A percentile compares a stretch with the other conserved stretches of the same genome.
These are phyloP conservation scores for Actinomucor elegans DNA, from an alignment of 371 early-diverging fungal species.

Conservation along the genomic window DNA sequence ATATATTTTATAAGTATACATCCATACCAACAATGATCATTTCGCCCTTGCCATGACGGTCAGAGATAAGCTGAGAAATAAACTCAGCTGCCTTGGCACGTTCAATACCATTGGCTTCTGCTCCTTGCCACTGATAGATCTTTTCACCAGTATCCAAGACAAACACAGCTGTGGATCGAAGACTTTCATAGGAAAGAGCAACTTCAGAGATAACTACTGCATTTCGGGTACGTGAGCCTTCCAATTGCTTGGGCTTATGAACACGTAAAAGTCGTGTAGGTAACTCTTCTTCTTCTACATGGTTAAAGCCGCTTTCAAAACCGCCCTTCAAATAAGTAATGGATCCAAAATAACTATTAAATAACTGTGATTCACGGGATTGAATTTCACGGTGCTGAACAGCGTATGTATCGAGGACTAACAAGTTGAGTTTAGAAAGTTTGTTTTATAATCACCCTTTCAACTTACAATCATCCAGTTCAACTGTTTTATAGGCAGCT, in stretches of 20 bases:
- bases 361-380: constrained; percentile 62
- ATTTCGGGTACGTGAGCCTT: constrained; percentile 40
- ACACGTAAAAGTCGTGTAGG: constrained; percentile 71
- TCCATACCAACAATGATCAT: constrained; percentile 69
- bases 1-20: not conserved
- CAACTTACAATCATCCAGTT: constrained; percentile 77
- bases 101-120: constrained; percentile 63
- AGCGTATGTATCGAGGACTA: constrained; percentile 67
- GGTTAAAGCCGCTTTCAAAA: constrained; percentile 78
- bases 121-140: constrained; percentile 80
- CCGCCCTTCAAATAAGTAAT: constrained; percentile 70
- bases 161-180: constrained; percentile 80
- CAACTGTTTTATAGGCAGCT: constrained; percentile 90
- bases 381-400: constrained; percentile 83
- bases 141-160: constrained; percentile 71
- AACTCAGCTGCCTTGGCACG: constrained; percentile 75
- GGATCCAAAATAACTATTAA: constrained; percentile 66
- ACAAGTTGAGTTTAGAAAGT: not conserved
- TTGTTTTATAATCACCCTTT: not conserved
- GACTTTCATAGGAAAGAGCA: constrained; percentile 40
- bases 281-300: constrained; percentile 60
- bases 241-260: constrained; percentile 46
- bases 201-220: constrained; percentile 71
- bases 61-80: constrained; percentile 58
- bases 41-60: constrained; percentile 63